Conservation (phyloP, 148 eudicot species). For the Fagopyrum esculentum region DNA sequence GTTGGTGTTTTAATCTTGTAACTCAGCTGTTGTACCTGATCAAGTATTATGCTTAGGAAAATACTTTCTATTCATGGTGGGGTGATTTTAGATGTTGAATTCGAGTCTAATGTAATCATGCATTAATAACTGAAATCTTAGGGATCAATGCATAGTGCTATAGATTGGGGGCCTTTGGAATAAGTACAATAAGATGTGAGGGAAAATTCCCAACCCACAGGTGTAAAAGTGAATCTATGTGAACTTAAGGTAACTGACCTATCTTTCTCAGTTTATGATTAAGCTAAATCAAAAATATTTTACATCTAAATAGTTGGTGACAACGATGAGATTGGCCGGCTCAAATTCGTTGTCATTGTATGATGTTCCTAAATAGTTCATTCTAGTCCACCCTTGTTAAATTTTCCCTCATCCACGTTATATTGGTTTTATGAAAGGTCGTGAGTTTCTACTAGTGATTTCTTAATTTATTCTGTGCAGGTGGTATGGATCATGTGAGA, state of each 20-base stretch:
- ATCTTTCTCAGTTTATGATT: neutral
- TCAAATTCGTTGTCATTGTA: neutral
- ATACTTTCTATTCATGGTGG: too few relatives aligned
- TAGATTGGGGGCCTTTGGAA: neutral
- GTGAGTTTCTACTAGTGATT: neutral
- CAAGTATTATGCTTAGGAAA: neutral
- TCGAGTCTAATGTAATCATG: neutral
- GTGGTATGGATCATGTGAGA: constrained; percentile 95
- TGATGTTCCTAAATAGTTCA: neutral
- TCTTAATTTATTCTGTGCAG: constrained; percentile 30
- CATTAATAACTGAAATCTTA: neutral
- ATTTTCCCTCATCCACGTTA: neutral
- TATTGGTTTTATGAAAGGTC: neutral
- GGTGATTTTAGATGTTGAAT: neutral
- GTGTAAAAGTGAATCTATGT: neutral
- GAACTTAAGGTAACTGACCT: neutral
- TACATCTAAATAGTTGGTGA: too few relatives aligned
- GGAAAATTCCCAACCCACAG: neutral
- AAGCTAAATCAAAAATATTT: too few relatives aligned
- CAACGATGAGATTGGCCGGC: too few relatives aligned
- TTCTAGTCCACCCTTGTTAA: neutral
- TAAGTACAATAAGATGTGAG: neutral
- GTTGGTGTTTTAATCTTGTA: neutral
- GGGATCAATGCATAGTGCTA: neutral
- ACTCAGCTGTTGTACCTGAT: neutral